Conservation (phyloP, 1,284 basidiomycete species). For the Trichosporon faecale region DNA sequence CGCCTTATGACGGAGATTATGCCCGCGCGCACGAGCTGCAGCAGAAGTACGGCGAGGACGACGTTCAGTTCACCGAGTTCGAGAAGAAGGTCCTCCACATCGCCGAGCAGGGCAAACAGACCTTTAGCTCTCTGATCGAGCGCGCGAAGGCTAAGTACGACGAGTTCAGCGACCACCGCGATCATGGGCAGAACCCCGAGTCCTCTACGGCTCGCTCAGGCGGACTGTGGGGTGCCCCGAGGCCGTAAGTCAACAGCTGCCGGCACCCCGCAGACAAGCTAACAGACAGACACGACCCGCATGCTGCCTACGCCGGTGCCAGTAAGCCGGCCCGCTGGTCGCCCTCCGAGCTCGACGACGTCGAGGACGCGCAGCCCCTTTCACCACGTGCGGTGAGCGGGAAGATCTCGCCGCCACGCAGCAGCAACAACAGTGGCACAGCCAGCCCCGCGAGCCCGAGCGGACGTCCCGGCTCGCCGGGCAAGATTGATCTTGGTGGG, state of each 20-base stretch:
- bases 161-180: slow-evolving; percentile 33
- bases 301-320: neutral
- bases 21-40: slow-evolving; percentile 12
- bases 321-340: slow-evolving; percentile 37
- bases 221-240: slow-evolving; percentile 29
- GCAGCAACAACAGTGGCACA: slow-evolving; percentile 9
- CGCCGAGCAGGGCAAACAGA: slow-evolving; percentile 49
- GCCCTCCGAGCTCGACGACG: slow-evolving; percentile 46
- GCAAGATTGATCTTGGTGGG: slow-evolving; percentile 51
- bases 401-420: slow-evolving; percentile 21
- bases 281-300: neutral
- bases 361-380: slow-evolving; percentile 15
- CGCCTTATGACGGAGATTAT: slow-evolving; percentile 18
- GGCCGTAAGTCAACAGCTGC: slow-evolving; percentile 29
- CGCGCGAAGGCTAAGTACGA: slow-evolving; percentile 42
- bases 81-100: slow-evolving; percentile 47
- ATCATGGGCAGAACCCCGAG: slow-evolving; percentile 19
- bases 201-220: slow-evolving; percentile 1
- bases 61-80: slow-evolving; percentile 36
- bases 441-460: slow-evolving; percentile 24
- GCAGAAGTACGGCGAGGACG: slow-evolving; percentile 17
- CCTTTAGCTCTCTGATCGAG: slow-evolving; percentile 41
- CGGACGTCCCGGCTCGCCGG: neutral
- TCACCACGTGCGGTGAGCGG: slow-evolving; percentile 11
- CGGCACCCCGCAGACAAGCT: neutral